Evolutionary conservation across 1,139 yeast species (phyloP).

Genomic region (Debaryomyces subglobosus): DNA sequence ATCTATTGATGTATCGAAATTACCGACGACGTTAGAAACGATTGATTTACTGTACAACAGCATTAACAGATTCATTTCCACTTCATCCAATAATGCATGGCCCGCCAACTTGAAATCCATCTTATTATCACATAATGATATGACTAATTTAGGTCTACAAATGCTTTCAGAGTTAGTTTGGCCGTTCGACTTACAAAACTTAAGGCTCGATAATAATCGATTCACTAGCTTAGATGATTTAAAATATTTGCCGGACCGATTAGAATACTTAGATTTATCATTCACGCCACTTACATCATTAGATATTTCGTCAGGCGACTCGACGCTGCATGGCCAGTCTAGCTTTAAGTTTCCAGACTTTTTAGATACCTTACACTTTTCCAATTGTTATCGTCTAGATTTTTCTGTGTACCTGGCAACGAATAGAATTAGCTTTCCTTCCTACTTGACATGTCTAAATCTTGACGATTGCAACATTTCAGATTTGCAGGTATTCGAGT

Average conservation of each 20-base stretch:
- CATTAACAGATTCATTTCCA: constrained; percentile 14
- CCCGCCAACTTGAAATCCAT: constrained; percentile 30
- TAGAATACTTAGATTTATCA: constrained; percentile 26
- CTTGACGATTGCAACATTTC: constrained; percentile 25
- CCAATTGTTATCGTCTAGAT: constrained; percentile 13
- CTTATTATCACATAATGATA: constrained; percentile 27
- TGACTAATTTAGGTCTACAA: constrained; percentile 22
- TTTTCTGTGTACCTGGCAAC: constrained; percentile 1
- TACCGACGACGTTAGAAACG: constrained; percentile 32
- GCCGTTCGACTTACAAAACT: constrained; percentile 27
- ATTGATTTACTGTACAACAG: constrained; percentile 33
- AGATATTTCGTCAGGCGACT: constrained; percentile 8
- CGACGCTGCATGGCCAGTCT: neutral
- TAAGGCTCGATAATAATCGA: constrained; percentile 30
- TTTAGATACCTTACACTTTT: constrained; percentile 25
- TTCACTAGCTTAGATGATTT: constrained; percentile 23
- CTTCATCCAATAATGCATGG: constrained; percentile 28
- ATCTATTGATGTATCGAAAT: constrained; percentile 22
- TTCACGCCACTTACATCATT: constrained; percentile 14
- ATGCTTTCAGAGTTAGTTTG: constrained; percentile 23
- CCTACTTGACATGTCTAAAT: constrained; percentile 11
- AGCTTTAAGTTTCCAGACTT: constrained; percentile 27
- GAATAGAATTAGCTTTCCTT: constrained; percentile 13
- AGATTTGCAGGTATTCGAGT: constrained; percentile 22
- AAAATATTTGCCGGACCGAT: constrained; percentile 24